Evolutionary conservation across 345 rosid genomes (phyloP).

Genomic region (Lepidium didymum): DNA sequence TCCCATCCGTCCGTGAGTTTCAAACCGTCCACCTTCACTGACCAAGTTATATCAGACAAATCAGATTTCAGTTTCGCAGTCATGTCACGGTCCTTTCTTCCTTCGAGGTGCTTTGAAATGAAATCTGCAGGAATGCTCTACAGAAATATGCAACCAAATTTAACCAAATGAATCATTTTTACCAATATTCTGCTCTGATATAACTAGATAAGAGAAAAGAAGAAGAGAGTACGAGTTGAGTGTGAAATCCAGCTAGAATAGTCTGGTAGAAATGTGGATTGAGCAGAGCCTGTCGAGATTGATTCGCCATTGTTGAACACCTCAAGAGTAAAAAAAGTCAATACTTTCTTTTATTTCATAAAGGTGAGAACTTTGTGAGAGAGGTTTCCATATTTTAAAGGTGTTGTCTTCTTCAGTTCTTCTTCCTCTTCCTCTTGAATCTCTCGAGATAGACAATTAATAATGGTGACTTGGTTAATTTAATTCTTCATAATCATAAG

Average conservation of each 20-base stretch:
- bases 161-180: background rate
- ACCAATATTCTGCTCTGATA: background rate
- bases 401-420: background rate
- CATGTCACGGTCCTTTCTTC: constrained; percentile 5
- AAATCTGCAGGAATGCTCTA: constrained; percentile 22
- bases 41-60: background rate
- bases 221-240: constrained; percentile 13
- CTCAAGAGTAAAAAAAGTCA: background rate
- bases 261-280: constrained; percentile 22
- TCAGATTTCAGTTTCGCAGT: constrained; percentile 17
- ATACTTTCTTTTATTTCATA: background rate
- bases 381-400: background rate
- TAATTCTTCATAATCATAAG: background rate
- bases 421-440: background rate
- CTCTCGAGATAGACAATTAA: background rate
- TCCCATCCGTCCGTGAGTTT: constrained; percentile 12
- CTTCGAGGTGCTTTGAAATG: constrained; percentile 2
- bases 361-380: constrained; percentile 1
- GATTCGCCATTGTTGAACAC: constrained; percentile 22
- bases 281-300: background rate
- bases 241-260: constrained; percentile 13
- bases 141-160: background rate
- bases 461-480: background rate
- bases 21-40: constrained; percentile 14
- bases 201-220: background rate